Base-by-base conservation (phyloP, 2,329 filamentous ascomycete genomes). In the Botrytis deweyae region DNA sequence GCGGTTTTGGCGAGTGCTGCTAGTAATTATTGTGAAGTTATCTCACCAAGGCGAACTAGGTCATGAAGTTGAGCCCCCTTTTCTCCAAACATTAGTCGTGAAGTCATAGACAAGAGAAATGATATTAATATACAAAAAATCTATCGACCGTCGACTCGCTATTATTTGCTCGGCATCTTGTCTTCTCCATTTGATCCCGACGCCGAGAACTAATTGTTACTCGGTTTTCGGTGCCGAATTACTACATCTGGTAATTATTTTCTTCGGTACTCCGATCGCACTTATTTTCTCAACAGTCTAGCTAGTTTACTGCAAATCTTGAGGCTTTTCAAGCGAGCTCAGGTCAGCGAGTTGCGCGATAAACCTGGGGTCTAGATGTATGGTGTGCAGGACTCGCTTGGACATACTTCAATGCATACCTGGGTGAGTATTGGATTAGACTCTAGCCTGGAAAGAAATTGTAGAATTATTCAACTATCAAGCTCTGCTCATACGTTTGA, bases 321-420 rank as follows among this genome's bases (percentile, higher is more conserved):
- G 33, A 42, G 40, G 14, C 40, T 16, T 42, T 14, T 42, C 40
- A 42, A 42, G 40, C 40, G 40, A 42, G 40, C 4, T 42, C 40
- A 18, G 44, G 44, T 46, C 18, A 8, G 18, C 44, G 7, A 46
- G 7, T 8, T 49, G 44, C 20, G 16, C 8, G 44, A 22, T 10
- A 4, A 10, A 5, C 8, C 8, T 22, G 20, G 20, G 3, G 10
- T 49, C 22, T 22, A 0, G 44, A 10, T 4, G 44, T 0, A 22
- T 49, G 8, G 44, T 8, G 5, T 18, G 8, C 2, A 4, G 8
- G 7, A 7, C 20, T 20, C 18, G 44, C 44, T 22, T 46, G 20
- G 44, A 9, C 12, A 9, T 46, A 46, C 44, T 22, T 46, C 20
- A 9, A 8, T 22, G 8, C 0, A 9, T 46, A 2, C 38, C 38